phyloP scores from a whole-genome alignment of 495 filamentous ascomycete species.

The Cercophora scortea region DNA sequence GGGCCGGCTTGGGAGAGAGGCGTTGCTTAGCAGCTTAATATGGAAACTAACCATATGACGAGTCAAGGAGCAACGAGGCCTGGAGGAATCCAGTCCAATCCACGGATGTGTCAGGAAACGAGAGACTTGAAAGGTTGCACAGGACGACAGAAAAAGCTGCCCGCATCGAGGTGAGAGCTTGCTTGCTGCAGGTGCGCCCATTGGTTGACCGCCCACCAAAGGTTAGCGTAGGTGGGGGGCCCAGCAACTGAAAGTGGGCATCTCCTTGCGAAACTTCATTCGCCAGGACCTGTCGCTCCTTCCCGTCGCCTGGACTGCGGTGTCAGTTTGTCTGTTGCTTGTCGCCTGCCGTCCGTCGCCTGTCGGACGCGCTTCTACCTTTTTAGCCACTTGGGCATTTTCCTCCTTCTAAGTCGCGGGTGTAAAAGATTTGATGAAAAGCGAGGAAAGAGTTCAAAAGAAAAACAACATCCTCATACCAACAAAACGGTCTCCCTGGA shows the following conservation, averaged over 20 bases:
- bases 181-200: not conserved
- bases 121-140: too few relatives aligned
- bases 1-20: too few relatives aligned
- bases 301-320: not conserved
- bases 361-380: not conserved
- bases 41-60: too few relatives aligned
- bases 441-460: not conserved
- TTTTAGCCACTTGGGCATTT: slow-evolving; percentile 8
- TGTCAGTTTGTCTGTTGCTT: too few relatives aligned
- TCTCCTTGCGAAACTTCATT: not conserved
- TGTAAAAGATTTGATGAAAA: not conserved
- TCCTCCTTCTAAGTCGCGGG: not conserved
- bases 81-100: too few relatives aligned
- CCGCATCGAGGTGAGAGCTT: too few relatives aligned
- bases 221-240: not conserved
- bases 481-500: not conserved
- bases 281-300: not conserved
- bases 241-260: not conserved
- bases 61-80: too few relatives aligned
- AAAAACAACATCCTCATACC: not conserved
- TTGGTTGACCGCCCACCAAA: not conserved
- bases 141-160: too few relatives aligned
- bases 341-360: too few relatives aligned
- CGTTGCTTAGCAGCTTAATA: too few relatives aligned
- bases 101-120: too few relatives aligned